A percentile compares a stretch with the other conserved stretches of the same genome.
Evolutionary conservation across 2,329 filamentous ascomycete genomes (phyloP).

Genomic region (Chrysoporthe austroafricana): DNA sequence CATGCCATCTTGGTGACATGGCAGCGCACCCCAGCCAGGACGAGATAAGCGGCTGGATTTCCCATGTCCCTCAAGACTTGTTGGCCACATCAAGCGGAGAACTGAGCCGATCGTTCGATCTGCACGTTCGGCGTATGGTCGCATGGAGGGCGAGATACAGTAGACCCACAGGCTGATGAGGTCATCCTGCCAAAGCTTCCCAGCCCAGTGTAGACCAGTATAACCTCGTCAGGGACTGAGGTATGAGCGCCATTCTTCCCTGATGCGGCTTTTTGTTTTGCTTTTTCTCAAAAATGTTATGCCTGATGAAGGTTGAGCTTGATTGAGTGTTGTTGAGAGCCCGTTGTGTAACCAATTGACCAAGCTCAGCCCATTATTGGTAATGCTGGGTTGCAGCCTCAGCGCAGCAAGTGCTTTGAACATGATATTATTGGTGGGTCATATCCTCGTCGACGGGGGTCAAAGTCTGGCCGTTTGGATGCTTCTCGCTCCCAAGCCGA

Average conservation of each 20-base stretch:
- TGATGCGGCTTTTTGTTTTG: background rate
- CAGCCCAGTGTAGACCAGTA: background rate
- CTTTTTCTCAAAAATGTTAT: background rate
- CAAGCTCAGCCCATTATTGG: background rate
- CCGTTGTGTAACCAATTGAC: background rate
- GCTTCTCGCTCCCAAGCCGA: background rate
- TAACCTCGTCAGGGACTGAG: background rate
- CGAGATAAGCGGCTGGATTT: slow-evolving; percentile 3
- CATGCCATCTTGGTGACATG: slow-evolving; percentile 11
- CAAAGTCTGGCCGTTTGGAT: background rate
- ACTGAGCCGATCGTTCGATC: background rate
- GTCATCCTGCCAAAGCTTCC: slow-evolving; percentile 1
- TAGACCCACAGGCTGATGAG: slow-evolving; percentile 2
- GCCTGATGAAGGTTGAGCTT: background rate
- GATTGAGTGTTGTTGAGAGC: background rate
- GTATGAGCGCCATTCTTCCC: background rate
- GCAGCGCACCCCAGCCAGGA: background rate
- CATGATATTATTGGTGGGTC: background rate
- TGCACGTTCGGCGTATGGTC: slow-evolving; percentile 1
- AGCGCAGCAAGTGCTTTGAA: background rate
- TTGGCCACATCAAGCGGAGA: slow-evolving; percentile 22
- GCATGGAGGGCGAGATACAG: slow-evolving; percentile 2
- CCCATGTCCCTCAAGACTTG: slow-evolving; percentile 3
- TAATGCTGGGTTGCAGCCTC: background rate
- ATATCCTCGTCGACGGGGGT: background rate